phyloP scores from a whole-genome alignment of 1,139 yeast species.

The Geotrichum europaeum region DNA sequence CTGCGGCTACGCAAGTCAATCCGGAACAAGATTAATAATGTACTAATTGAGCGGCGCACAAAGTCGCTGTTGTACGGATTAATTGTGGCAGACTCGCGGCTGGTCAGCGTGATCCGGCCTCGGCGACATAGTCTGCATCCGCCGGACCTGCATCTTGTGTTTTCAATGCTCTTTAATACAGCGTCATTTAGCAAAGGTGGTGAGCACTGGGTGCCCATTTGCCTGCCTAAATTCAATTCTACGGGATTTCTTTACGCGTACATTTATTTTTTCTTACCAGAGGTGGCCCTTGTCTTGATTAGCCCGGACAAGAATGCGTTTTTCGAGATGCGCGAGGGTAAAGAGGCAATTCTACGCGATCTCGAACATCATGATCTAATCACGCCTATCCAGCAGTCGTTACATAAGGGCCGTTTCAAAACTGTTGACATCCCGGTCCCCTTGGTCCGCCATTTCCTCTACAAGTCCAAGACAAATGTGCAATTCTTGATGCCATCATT shows the following conservation, averaged over 20 bases:
- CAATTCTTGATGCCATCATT: constrained; percentile 49
- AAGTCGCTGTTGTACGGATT: constrained; percentile 57
- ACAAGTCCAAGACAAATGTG: constrained; percentile 58
- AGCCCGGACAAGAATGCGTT: constrained; percentile 82
- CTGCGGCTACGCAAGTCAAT: constrained; percentile 44
- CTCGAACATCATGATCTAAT: constrained; percentile 36
- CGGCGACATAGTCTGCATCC: constrained; percentile 61
- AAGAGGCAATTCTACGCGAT: constrained; percentile 47
- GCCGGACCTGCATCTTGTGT: constrained; percentile 57
- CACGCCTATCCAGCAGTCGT: constrained; percentile 36
- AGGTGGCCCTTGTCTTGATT: constrained; percentile 60
- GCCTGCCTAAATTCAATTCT: constrained; percentile 84
- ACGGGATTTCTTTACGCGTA: constrained; percentile 83
- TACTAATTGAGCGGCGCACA: constrained; percentile 40
- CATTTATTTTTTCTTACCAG: constrained; percentile 51
- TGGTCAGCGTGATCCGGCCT: constrained; percentile 59
- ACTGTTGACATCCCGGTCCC: constrained; percentile 36
- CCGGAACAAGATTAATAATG: constrained; percentile 43
- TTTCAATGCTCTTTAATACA: constrained; percentile 55
- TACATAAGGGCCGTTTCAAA: constrained; percentile 41
- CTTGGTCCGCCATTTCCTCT: constrained; percentile 69
- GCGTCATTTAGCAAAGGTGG: constrained; percentile 48
- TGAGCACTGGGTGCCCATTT: constrained; percentile 90
- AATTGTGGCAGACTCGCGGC: constrained; percentile 49
- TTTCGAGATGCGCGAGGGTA: constrained; percentile 60